Base-by-base conservation (phyloP, 306 rosid genomes). In the Fragaria iinumae region DNA sequence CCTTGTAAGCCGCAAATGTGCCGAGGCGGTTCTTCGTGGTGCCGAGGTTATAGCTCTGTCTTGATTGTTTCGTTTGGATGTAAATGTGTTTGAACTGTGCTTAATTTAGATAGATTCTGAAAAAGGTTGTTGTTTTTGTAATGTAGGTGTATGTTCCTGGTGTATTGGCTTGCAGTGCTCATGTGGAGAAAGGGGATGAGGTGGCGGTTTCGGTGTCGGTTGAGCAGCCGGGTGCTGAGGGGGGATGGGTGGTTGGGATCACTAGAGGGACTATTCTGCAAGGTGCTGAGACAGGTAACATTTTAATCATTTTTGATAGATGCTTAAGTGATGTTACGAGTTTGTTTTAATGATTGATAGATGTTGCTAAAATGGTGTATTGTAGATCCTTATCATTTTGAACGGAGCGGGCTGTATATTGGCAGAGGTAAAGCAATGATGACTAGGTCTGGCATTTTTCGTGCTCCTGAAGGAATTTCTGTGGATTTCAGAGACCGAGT, bases 21-120 rank as follows among this genome's bases (percentile, higher is more conserved):
- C 97, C 14, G 97, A 95, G 87, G 98, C 97, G 0, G 98, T 95
- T 88, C 97, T 95, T 70, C 92, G 96, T 1, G 98, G 97, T 27
- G 97, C 98, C 80, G 97, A 95, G 98, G 98, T 95, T 67, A 32
- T 32, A 62, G 74, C 56, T 12, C 45, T 32, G 62, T 41, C 43
- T 67, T 43, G 4, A 32, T 32, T 32, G 14, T 5, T 23, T 53
- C 2, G 9, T n/a, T 73, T 69, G 12, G 20, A 6, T 36, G 39
- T 41, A 25, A 56, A n/a, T 53, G 3, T 21, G 49, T 23, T 25
- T 79, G 70, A 21, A 27, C 8, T 8, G n/a, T 56, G 63, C 13
- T 74, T 32, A 43, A 7, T 41, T 38, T 1, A 21, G 29, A 0
- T 1, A 43, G 47, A 10, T 43, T 43, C 17, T 67, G 74, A 56